These are phyloP conservation scores for Oryza rufipogon DNA, from an alignment of 176 grass and related monocot species.

Conservation along the genomic window DNA sequence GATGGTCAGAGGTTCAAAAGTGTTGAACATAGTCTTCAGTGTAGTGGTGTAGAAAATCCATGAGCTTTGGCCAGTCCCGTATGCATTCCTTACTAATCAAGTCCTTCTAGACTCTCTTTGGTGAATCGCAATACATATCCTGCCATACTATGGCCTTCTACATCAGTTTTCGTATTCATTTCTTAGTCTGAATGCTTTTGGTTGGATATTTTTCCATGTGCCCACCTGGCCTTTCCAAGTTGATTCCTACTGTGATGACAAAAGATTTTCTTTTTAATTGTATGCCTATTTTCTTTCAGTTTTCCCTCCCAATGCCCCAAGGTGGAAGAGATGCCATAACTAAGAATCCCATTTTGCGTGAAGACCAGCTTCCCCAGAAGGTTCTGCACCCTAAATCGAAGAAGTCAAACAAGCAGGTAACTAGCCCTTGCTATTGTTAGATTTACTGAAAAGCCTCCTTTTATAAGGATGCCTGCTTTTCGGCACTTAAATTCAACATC, in stretches of 20 bases:
- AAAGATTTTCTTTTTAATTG: conserved; percentile 18
- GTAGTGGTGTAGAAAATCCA: not conserved
- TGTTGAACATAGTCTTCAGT: not conserved
- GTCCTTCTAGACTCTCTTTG: not conserved
- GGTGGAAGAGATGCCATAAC: conserved; percentile 85
- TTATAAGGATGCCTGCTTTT: not conserved
- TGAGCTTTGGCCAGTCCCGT: conserved; percentile 7
- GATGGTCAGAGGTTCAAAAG: not conserved
- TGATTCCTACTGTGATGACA: not conserved
- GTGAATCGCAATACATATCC: not conserved
- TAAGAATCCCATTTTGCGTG: conserved; percentile 86
- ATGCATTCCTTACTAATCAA: not conserved
- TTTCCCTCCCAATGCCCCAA: conserved; percentile 94
- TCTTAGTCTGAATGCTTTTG: not conserved
- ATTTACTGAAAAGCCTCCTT: not conserved
- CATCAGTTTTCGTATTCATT: not conserved
- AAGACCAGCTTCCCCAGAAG: conserved; percentile 96
- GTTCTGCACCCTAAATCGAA: conserved; percentile 79
- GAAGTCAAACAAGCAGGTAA: conserved; percentile 82
- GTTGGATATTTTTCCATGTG: not conserved
- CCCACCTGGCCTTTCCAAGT: not conserved
- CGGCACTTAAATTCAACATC: not conserved
- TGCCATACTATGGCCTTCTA: not conserved
- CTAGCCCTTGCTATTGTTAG: conserved; percentile 23
- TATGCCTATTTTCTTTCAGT: conserved; percentile 61